These are phyloP conservation scores for Lycium ferocissimum DNA, from an alignment of 257 asterid genomes.

Conservation along the genomic window DNA sequence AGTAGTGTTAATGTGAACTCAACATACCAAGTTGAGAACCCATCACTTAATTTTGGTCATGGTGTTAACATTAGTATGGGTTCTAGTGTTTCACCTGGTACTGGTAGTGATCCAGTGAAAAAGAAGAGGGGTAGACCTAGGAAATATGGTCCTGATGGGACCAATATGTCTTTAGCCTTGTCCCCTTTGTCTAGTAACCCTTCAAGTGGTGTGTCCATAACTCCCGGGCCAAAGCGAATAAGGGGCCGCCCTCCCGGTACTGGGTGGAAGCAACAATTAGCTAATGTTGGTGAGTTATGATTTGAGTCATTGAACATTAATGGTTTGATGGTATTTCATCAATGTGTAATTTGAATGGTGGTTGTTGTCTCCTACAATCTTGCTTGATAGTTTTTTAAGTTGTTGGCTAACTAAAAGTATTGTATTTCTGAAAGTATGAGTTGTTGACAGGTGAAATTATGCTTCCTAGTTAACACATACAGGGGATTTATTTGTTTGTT, in stretches of 20 bases:
- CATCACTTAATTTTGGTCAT: conserved; percentile 45
- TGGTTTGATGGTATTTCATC: not conserved
- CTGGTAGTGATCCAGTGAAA: conserved; percentile 39
- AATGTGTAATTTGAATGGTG: not conserved
- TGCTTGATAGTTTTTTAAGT: not conserved
- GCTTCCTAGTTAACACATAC: not conserved
- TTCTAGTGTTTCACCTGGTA: conserved; percentile 32
- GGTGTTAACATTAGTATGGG: conserved; percentile 37
- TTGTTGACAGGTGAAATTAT: not conserved
- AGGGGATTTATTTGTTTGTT: not conserved
- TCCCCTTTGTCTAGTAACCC: conserved; percentile 39
- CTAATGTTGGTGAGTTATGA: conserved; percentile 40
- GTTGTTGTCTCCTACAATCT: not conserved
- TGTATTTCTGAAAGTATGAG: not conserved
- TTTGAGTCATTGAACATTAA: not conserved
- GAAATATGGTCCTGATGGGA: conserved; percentile 50
- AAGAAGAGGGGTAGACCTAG: conserved; percentile 54
- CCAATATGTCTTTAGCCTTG: conserved; percentile 43
- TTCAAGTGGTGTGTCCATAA: conserved; percentile 16
- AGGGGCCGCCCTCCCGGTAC: conserved; percentile 50
- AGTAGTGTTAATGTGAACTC: conserved; percentile 37
- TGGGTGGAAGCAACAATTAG: conserved; percentile 49
- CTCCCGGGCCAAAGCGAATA: conserved; percentile 26
- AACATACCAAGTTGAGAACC: conserved; percentile 48
- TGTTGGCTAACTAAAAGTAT: not conserved